These are phyloP conservation scores for Microbotryum scabiosae DNA, from an alignment of 1,284 basidiomycete genomes.

Conservation along the genomic window DNA sequence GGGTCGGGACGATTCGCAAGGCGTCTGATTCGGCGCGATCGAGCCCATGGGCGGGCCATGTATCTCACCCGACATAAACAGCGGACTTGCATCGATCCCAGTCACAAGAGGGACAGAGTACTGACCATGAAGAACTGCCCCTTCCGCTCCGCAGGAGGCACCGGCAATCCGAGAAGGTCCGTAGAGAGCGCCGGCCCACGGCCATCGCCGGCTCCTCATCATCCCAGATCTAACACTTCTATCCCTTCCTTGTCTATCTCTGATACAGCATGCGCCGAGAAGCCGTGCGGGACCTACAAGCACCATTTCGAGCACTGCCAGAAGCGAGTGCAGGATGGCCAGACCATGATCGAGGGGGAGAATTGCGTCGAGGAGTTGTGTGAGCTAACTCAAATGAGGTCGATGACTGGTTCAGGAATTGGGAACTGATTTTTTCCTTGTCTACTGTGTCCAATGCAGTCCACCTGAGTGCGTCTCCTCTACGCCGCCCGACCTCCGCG, in stretches of 20 bases:
- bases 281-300: conserved; percentile 59
- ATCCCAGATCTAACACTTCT: not conserved
- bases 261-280: conserved; percentile 56
- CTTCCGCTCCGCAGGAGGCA: conserved; percentile 1
- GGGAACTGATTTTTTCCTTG: conserved; percentile 8
- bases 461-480: not conserved
- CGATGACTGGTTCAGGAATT: not conserved
- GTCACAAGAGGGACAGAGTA: too few species aligned
- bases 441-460: conserved; percentile 3
- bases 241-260: not conserved
- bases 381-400: conserved; percentile 27
- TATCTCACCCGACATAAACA: too few species aligned
- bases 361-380: conserved; percentile 75
- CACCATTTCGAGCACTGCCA: conserved; percentile 87
- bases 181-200: not conserved
- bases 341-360: conserved; percentile 57
- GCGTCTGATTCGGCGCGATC: not conserved
- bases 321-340: conserved; percentile 69
- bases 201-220: not conserved
- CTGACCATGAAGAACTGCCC: not conserved
- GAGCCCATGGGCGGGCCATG: not conserved
- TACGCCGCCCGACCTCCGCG: not conserved
- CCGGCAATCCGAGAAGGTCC: conserved; percentile 30
- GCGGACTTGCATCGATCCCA: not conserved
- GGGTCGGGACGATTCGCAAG: not conserved